Evolutionary conservation across 345 rosid genomes (phyloP).

Genomic region (Atalantia buxifolia): DNA sequence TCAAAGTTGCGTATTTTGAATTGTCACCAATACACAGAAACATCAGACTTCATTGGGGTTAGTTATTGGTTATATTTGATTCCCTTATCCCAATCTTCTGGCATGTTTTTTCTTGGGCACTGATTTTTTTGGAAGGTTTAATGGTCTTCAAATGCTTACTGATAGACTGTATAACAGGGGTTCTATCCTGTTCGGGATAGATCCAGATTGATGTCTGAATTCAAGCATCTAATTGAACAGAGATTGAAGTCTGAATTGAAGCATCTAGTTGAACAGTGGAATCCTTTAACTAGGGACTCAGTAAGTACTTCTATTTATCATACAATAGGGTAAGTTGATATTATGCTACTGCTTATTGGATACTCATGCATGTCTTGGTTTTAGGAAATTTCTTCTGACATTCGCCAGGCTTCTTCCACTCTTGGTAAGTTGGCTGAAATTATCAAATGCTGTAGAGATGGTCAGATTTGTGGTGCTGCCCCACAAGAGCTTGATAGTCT

Average conservation of each 20-base stretch:
- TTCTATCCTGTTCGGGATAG: conserved; percentile 89
- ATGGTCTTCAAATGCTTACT: conserved; percentile 7
- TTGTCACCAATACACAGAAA: conserved; percentile 94
- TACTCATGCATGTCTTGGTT: conserved; percentile 12
- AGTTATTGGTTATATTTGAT: conserved; percentile 20
- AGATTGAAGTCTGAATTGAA: conserved; percentile 53
- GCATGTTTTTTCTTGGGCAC: conserved; percentile 6
- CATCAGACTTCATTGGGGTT: conserved; percentile 96
- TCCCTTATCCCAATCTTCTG: not conserved
- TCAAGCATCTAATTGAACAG: conserved; percentile 44
- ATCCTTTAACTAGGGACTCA: conserved; percentile 14
- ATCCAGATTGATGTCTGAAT: conserved; percentile 60
- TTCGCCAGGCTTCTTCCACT: conserved; percentile 54
- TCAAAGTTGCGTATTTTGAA: conserved; percentile 75
- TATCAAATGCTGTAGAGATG: conserved; percentile 39
- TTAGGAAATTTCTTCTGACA: conserved; percentile 66
- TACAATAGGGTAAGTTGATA: not conserved
- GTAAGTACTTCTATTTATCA: conserved; percentile 34
- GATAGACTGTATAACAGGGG: conserved; percentile 53
- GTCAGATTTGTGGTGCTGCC: conserved; percentile 33
- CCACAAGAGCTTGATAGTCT: conserved; percentile 44
- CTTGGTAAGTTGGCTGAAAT: conserved; percentile 40
- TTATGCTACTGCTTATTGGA: conserved; percentile 8
- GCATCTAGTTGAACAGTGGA: conserved; percentile 36
- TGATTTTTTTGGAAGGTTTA: not conserved